Evolutionary conservation across 331 rosid species (phyloP).

Genomic region (Arachis monticola): DNA sequence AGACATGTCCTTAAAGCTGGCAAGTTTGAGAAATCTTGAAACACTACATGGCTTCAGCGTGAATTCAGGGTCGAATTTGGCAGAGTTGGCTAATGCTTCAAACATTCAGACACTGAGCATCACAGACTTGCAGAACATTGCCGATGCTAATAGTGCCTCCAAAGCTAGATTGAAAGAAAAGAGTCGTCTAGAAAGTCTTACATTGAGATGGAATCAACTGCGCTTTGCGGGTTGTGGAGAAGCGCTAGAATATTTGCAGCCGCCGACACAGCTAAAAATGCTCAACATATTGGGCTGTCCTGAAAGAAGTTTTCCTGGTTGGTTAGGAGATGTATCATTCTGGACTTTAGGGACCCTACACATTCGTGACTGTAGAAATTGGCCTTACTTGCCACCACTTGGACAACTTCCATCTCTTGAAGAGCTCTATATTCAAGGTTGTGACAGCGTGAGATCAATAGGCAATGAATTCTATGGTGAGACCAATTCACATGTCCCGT

Average conservation of each 20-base stretch:
- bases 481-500: neutral
- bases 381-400: neutral
- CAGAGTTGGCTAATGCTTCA: neutral
- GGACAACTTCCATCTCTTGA: neutral
- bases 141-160: neutral
- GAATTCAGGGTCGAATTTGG: neutral
- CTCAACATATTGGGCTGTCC: neutral
- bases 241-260: neutral
- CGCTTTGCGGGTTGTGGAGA: neutral
- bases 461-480: slow-evolving; percentile 2
- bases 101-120: neutral
- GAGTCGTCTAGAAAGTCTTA: neutral
- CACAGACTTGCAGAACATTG: neutral
- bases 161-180: neutral
- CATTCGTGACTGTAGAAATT: neutral
- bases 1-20: neutral
- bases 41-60: neutral
- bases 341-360: neutral
- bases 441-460: neutral
- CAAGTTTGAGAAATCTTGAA: neutral
- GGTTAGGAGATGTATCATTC: neutral
- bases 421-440: neutral
- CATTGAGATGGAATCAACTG: neutral
- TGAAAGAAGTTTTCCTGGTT: neutral
- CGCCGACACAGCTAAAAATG: neutral